These are phyloP conservation scores for Umbelopsis sp. DNA, from an alignment of 371 early-diverging fungal species.

Conservation along the genomic window DNA sequence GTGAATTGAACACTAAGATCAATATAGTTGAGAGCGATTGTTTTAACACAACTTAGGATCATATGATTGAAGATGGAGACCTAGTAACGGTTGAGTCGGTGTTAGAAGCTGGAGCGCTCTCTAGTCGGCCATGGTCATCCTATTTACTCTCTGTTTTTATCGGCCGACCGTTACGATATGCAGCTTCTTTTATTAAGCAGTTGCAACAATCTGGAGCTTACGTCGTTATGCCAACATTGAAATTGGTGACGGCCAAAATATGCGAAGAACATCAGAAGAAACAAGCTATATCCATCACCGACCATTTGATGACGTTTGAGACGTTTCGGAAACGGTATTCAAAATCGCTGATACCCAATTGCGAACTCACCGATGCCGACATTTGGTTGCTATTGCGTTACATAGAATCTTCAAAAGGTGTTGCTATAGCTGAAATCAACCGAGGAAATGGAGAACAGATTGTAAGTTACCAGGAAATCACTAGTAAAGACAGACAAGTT, in stretches of 20 bases:
- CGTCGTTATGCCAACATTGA: constrained; percentile 41
- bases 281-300: constrained; percentile 25
- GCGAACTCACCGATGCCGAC: constrained; percentile 41
- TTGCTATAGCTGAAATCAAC: constrained; percentile 35
- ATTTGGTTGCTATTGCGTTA: constrained; percentile 37
- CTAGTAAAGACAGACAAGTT: not conserved
- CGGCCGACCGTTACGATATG: constrained; percentile 13
- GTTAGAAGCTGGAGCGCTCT: constrained; percentile 6
- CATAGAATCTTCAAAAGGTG: constrained; percentile 32
- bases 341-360: constrained; percentile 19
- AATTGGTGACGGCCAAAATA: constrained; percentile 27
- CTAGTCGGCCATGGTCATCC: constrained; percentile 25
- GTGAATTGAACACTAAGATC: not conserved
- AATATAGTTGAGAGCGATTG: not conserved
- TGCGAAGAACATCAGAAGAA: constrained; percentile 22
- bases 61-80: constrained; percentile 32
- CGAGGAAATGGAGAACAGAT: constrained; percentile 35
- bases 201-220: constrained; percentile 16
- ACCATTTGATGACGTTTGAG: constrained; percentile 35
- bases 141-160: not conserved
- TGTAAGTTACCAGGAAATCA: not conserved
- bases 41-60: constrained; percentile 13
- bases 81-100: constrained; percentile 29
- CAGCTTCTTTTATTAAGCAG: not conserved
- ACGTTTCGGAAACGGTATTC: constrained; percentile 39